Conservation (phyloP, 352 stramenopile species). For the Pythium utonaiense region DNA sequence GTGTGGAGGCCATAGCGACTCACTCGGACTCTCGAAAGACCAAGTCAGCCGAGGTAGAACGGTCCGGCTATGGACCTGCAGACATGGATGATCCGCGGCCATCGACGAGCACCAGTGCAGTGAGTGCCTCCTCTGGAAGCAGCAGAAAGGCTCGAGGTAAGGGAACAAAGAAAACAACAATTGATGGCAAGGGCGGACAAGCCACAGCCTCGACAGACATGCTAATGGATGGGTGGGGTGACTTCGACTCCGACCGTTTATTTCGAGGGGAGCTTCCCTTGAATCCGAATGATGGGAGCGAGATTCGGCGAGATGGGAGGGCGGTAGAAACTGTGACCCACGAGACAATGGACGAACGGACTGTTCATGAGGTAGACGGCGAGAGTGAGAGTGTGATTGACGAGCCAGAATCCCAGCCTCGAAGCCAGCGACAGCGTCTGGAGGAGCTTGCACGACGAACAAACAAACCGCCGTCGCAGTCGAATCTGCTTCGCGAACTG, state of each 20-base stretch:
- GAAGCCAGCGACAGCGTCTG: background rate
- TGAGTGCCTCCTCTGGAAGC: background rate
- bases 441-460: conserved; percentile 5
- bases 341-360: background rate
- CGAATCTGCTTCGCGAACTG: conserved; percentile 8
- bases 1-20: background rate
- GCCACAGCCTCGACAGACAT: background rate
- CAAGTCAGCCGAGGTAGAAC: conserved; percentile 11
- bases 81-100: background rate
- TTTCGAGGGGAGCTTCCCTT: conserved; percentile 9
- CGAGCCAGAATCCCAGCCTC: background rate
- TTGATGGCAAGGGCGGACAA: background rate
- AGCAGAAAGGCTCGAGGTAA: background rate
- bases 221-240: conserved; percentile 45
- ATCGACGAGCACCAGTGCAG: background rate
- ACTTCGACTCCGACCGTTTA: conserved; percentile 53
- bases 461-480: background rate
- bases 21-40: background rate
- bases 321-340: background rate
- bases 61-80: background rate
- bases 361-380: background rate
- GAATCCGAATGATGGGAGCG: background rate
- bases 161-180: background rate
- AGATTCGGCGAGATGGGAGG: background rate
- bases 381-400: background rate